phyloP scores from a whole-genome alignment of 1,139 yeast genomes.

The Saccharomycopsis hybrid region DNA sequence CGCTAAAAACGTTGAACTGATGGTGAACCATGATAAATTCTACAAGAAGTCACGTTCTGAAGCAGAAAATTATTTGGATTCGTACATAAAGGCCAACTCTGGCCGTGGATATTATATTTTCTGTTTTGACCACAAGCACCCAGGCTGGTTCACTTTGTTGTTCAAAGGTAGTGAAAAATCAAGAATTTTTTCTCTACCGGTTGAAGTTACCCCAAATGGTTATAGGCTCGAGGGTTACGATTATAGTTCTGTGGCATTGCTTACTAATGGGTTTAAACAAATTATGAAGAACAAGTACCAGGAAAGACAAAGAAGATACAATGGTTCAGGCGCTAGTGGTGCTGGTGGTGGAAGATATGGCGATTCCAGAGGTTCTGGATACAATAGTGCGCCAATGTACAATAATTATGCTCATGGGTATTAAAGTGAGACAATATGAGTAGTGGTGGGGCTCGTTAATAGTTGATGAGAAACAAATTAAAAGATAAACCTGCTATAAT shows the following conservation, averaged over 20 bases:
- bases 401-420: slow-evolving; percentile 1
- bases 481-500: too few relatives aligned
- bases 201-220: slow-evolving; percentile 81
- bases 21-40: slow-evolving; percentile 84
- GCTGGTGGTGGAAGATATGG: slow-evolving; percentile 1
- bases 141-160: slow-evolving; percentile 85
- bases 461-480: too few relatives aligned
- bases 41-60: slow-evolving; percentile 75
- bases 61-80: slow-evolving; percentile 80
- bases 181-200: slow-evolving; percentile 81
- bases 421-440: background rate
- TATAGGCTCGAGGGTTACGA: slow-evolving; percentile 71
- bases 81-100: slow-evolving; percentile 87
- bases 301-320: background rate
- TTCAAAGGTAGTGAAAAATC: slow-evolving; percentile 74
- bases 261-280: slow-evolving; percentile 91
- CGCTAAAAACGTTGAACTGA: slow-evolving; percentile 77
- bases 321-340: background rate
- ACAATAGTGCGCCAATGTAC: background rate
- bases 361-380: background rate
- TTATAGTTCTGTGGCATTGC: slow-evolving; percentile 79
- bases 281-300: slow-evolving; percentile 28
- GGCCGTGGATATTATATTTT: slow-evolving; percentile 87
- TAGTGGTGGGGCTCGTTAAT: too few relatives aligned
- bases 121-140: slow-evolving; percentile 83